Evolutionary conservation across 495 filamentous ascomycete species (phyloP).

Genomic region (Evansstolkia leycettana): DNA sequence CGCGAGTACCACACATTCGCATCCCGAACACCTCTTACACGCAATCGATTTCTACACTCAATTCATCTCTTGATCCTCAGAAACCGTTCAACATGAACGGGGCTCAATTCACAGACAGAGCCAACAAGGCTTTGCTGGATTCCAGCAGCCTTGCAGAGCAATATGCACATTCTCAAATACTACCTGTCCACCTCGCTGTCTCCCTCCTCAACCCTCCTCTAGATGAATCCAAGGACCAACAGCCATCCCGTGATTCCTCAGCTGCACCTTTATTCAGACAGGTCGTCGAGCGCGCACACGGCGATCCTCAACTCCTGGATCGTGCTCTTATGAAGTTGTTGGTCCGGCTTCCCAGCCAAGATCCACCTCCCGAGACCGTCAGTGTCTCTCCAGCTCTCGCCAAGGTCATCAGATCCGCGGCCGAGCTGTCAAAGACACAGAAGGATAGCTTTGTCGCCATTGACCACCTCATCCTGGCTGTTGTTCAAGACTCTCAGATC

Average conservation of each 20-base stretch:
- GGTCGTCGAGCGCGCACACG: constrained; percentile 86
- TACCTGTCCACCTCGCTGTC: constrained; percentile 80
- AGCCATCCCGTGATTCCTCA: constrained; percentile 42
- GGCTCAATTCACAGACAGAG: constrained; percentile 78
- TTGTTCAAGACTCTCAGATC: constrained; percentile 67
- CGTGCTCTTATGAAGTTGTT: constrained; percentile 80
- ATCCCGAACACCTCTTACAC: too few relatives aligned
- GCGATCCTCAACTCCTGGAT: constrained; percentile 80
- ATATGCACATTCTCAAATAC: constrained; percentile 80
- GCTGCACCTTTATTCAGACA: constrained; percentile 75
- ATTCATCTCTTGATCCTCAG: background rate
- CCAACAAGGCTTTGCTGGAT: constrained; percentile 75
- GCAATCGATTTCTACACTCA: too few relatives aligned
- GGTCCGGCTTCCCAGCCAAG: constrained; percentile 84
- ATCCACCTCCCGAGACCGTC: constrained; percentile 81
- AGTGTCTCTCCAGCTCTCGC: constrained; percentile 68
- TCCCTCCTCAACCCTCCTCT: constrained; percentile 73
- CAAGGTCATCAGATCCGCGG: constrained; percentile 68
- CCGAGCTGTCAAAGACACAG: constrained; percentile 88
- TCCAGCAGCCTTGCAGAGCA: constrained; percentile 71
- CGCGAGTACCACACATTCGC: too few relatives aligned
- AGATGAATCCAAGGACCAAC: constrained; percentile 65
- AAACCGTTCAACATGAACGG: constrained; percentile 29
- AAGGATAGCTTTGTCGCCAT: constrained; percentile 91
- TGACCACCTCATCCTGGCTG: constrained; percentile 78